These are phyloP conservation scores for Carnegiea gigantea DNA, from an alignment of 179 eudicot genomes.

Conservation along the genomic window DNA sequence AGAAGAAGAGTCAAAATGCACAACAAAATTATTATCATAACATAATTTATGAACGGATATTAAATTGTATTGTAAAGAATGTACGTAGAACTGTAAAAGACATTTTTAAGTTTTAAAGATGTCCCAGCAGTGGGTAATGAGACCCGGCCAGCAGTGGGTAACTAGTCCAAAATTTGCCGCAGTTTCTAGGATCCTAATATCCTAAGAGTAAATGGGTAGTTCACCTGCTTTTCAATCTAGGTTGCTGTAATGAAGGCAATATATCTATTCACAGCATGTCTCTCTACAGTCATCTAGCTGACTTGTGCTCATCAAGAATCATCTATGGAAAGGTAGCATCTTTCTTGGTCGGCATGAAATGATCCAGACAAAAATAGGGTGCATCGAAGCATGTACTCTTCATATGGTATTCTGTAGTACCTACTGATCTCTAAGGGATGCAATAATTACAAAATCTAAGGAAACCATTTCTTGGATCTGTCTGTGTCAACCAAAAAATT, in stretches of 20 bases:
- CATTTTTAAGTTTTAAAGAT: too few relatives aligned
- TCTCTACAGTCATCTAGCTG: not conserved
- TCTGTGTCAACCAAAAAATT: slow-evolving; percentile 18
- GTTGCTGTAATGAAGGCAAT: slow-evolving; percentile 12
- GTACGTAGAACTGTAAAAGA: too few relatives aligned
- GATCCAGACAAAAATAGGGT: slow-evolving; percentile 15
- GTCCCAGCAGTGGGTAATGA: too few relatives aligned
- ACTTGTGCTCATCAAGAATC: slow-evolving; percentile 5
- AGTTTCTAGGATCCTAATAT: slow-evolving; percentile 2
- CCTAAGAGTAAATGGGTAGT: not conserved
- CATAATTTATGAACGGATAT: too few relatives aligned
- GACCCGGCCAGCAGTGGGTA: too few relatives aligned
- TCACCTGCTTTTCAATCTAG: not conserved
- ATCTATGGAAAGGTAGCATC: slow-evolving; percentile 3
- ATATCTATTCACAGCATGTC: not conserved
- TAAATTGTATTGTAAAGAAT: too few relatives aligned
- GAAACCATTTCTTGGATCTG: slow-evolving; percentile 22
- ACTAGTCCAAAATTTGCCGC: not conserved
- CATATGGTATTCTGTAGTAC: slow-evolving; percentile 19
- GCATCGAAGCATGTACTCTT: slow-evolving; percentile 23
- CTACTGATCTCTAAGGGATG: slow-evolving; percentile 11
- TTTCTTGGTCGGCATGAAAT: slow-evolving; percentile 23
- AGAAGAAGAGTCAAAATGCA: too few relatives aligned
- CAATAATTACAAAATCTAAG: slow-evolving; percentile 29
- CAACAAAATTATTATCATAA: too few relatives aligned